Base-by-base conservation (phyloP, 805 yeast species). In the Candida arabinofermentans region DNA sequence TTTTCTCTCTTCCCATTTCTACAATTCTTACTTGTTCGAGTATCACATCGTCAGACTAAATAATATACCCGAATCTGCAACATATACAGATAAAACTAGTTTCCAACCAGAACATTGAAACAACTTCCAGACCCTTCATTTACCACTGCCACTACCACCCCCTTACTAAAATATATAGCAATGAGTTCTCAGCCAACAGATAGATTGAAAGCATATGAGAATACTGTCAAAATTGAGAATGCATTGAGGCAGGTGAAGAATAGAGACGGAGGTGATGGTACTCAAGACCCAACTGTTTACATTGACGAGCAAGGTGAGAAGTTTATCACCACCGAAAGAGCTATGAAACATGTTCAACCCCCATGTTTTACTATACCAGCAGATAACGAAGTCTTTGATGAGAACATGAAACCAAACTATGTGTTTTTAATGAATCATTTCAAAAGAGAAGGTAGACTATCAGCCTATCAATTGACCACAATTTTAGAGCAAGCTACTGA, bases 371-470 rank as follows among this genome's bases (percentile, higher is more conserved):
- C 64, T 35, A 68, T 68, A 14, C 96, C 96, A 0, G 61, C 73
- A 0, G 87, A 90, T 57, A 73, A 66, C 4, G 79, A 86, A 57
- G 68, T 91, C 14, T 91, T 88, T 53, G 47, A 54, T n/a, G 59
- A 60, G 3, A 70, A 72, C 37, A 84, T 83, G 2, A 66, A 76
- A 41, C 97, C 97, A 12, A 76, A 88, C 55, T 74, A 81, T 52
- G 77, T 67, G 39, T 88, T 87, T 55, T 65, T 93, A 44, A 79
- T 75, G 54, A 71, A 78, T 13, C 96, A 88, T 65, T 84, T 91
- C 51, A 66, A 73, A 50, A 69, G 72, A 36, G 97, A 93, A 62
- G 98, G 99, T 2, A 71, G 91, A 40, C 66, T 91, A 34, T 72
- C 77, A 10, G 84, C 81, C 41, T 69, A 71, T 8, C 97, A 91